A percentile compares a stretch with the other conserved stretches of the same genome.
Evolutionary conservation across 768 basidiomycete genomes (phyloP).

Genomic region (Suillus occidentalis): DNA sequence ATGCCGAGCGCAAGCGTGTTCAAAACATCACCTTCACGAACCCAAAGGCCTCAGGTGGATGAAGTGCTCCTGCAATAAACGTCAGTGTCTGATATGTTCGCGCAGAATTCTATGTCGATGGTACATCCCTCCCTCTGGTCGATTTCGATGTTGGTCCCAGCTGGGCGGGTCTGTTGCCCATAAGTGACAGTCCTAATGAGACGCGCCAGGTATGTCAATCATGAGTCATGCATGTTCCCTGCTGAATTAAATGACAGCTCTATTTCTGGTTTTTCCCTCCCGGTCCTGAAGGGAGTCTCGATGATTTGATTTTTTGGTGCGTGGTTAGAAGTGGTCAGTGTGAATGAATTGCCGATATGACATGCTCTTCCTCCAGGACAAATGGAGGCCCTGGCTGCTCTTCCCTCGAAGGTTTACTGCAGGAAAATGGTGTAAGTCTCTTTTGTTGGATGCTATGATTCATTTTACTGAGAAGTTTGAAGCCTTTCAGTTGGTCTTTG

Average conservation of each 20-base stretch:
- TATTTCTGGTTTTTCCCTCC: conserved; percentile 89
- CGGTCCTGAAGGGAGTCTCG: conserved; percentile 65
- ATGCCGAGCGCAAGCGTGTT: conserved; percentile 24
- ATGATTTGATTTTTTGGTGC: conserved; percentile 77
- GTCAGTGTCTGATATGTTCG: not conserved
- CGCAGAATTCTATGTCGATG: conserved; percentile 70
- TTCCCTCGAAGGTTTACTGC: conserved; percentile 66
- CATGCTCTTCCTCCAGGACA: conserved; percentile 44
- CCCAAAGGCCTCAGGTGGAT: conserved; percentile 57
- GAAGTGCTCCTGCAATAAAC: not conserved
- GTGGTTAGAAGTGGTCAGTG: not conserved
- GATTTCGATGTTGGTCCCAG: conserved; percentile 75
- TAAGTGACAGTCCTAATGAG: conserved; percentile 58
- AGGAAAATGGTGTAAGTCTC: conserved; percentile 68
- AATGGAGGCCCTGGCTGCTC: conserved; percentile 84
- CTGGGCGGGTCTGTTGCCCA: conserved; percentile 74
- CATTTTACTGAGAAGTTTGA: conserved; percentile 9
- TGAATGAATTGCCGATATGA: not conserved
- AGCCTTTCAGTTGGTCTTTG: conserved; percentile 68
- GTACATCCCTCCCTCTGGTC: conserved; percentile 62
- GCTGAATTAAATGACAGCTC: conserved; percentile 40
- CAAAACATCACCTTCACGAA: conserved; percentile 74
- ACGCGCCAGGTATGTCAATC: conserved; percentile 54
- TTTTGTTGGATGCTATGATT: conserved; percentile 20
- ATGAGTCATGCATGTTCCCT: not conserved